Evolutionary conservation across 768 basidiomycete genomes (phyloP).

Genomic region (Cubamyces sp.): DNA sequence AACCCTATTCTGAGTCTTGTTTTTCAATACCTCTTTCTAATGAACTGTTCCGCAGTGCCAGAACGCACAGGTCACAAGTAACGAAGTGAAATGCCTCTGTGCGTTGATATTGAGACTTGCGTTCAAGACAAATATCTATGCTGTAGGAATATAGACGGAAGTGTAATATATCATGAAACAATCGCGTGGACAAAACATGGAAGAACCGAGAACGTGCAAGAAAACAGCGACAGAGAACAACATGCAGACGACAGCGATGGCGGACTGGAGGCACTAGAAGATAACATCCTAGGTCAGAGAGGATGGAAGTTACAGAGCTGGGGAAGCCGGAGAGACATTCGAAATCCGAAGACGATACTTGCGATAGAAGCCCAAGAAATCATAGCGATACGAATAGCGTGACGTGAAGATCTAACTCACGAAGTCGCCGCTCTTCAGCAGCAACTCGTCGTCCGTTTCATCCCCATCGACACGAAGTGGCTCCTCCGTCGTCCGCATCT

Average conservation of each 20-base stretch:
- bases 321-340: background rate
- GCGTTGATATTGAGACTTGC: too few relatives aligned
- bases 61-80: too few relatives aligned
- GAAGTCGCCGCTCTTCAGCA: conserved; percentile 27
- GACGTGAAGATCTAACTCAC: background rate
- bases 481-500: conserved; percentile 31
- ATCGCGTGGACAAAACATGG: too few relatives aligned
- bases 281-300: too few relatives aligned
- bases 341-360: background rate
- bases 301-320: too few relatives aligned
- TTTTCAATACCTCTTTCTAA: background rate
- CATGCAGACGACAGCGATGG: background rate
- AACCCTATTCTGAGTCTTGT: conserved; percentile 12
- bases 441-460: conserved; percentile 33
- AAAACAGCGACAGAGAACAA: background rate
- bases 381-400: background rate
- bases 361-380: background rate
- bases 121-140: too few relatives aligned
- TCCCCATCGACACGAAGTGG: conserved; percentile 27
- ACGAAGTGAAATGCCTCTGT: too few relatives aligned
- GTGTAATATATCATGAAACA: too few relatives aligned
- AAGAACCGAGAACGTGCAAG: too few relatives aligned
- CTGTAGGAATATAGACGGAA: too few relatives aligned
- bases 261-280: too few relatives aligned
- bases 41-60: too few relatives aligned